phyloP scores from a whole-genome alignment of 371 early-diverging fungal species.

The Syncephalis fuscata region DNA sequence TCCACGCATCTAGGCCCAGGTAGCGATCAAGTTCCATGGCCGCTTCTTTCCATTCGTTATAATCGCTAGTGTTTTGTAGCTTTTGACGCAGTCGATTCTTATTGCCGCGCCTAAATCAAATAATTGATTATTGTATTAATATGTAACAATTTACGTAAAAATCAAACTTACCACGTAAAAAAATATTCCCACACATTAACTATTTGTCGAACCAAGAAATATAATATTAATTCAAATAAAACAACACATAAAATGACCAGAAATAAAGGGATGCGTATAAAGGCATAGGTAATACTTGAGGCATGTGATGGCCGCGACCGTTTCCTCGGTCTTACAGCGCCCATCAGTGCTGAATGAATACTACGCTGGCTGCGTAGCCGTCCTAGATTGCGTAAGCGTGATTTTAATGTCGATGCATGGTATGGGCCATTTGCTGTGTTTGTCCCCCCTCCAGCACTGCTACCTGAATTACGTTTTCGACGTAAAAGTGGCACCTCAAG shows the following conservation, averaged over 20 bases:
- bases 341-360: too few species aligned
- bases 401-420: too few species aligned
- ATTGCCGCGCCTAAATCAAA: slow-evolving; percentile 28
- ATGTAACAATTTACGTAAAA: too few species aligned
- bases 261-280: not conserved
- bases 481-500: too few species aligned
- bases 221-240: slow-evolving; percentile 43
- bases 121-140: not conserved
- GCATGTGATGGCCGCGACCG: too few species aligned
- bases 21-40: slow-evolving; percentile 53
- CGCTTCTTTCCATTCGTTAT: slow-evolving; percentile 51
- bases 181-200: slow-evolving; percentile 59
- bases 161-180: slow-evolving; percentile 40
- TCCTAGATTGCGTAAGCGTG: too few species aligned
- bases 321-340: too few species aligned
- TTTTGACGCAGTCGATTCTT: slow-evolving; percentile 25
- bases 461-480: too few species aligned
- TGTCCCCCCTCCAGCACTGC: too few species aligned
- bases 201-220: slow-evolving; percentile 44
- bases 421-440: too few species aligned
- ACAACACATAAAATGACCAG: slow-evolving; percentile 33
- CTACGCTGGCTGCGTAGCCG: too few species aligned
- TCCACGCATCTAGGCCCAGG: slow-evolving; percentile 59
- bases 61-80: slow-evolving; percentile 28
- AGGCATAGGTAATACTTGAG: not conserved